phyloP scores from a whole-genome alignment of 768 basidiomycete species.

The Lactarius quietus region DNA sequence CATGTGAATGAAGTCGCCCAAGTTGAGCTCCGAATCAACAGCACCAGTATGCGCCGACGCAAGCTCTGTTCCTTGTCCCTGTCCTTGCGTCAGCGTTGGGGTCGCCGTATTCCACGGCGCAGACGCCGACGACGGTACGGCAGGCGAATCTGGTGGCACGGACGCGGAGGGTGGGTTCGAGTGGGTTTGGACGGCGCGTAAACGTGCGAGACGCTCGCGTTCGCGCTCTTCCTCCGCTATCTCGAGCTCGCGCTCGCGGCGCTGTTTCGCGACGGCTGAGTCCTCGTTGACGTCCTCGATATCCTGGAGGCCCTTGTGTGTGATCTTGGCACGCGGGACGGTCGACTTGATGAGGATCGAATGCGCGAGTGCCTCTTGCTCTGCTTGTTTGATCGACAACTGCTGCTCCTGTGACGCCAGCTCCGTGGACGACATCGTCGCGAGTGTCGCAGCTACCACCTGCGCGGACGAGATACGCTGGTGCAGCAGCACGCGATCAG shows the following conservation, averaged over 20 bases:
- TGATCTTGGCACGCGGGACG: conserved; percentile 74
- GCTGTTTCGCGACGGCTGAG: conserved; percentile 25
- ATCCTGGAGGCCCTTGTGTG: conserved; percentile 89
- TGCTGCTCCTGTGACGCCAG: conserved; percentile 84
- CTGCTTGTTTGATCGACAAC: conserved; percentile 75
- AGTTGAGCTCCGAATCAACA: conserved; percentile 22
- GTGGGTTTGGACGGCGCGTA: conserved; percentile 36
- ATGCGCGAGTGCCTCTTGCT: conserved; percentile 79
- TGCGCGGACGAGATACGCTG: conserved; percentile 66
- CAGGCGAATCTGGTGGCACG: conserved; percentile 70
- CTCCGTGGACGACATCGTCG: conserved; percentile 84
- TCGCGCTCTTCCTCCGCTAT: conserved; percentile 62
- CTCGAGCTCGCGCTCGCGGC: conserved; percentile 50
- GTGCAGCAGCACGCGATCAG: conserved; percentile 76
- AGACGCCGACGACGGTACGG: conserved; percentile 30
- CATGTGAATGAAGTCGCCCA: conserved; percentile 27
- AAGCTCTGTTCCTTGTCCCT: conserved; percentile 28
- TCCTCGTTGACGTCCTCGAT: conserved; percentile 73
- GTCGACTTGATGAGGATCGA: conserved; percentile 74
- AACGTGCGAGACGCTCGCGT: conserved; percentile 61
- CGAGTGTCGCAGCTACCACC: conserved; percentile 68
- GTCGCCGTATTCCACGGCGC: conserved; percentile 60
- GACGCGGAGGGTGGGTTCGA: conserved; percentile 40
- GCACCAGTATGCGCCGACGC: conserved; percentile 34
- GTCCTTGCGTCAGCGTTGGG: conserved; percentile 48